A percentile compares a stretch with the other conserved stretches of the same genome.
These are phyloP conservation scores for Biscogniauxia marginata DNA, from an alignment of 2,329 filamentous ascomycete species.

Conservation along the genomic window DNA sequence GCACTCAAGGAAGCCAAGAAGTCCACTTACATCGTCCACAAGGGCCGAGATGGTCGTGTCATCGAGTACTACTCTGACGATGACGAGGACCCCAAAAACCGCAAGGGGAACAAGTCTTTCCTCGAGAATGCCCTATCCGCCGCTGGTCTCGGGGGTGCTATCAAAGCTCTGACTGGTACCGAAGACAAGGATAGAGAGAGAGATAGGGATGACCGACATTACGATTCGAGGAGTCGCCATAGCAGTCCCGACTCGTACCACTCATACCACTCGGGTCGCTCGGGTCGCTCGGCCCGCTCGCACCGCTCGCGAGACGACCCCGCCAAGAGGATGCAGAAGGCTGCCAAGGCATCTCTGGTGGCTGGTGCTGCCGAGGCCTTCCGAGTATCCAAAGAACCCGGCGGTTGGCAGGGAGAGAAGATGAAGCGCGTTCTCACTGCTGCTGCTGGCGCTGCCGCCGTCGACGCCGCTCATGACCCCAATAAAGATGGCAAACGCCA, in stretches of 20 bases:
- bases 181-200: conserved; percentile 40
- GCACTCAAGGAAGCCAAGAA: conserved; percentile 54
- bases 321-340: conserved; percentile 71
- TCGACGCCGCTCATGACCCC: conserved; percentile 74
- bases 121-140: conserved; percentile 62
- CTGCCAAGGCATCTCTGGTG: conserved; percentile 85
- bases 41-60: conserved; percentile 52
- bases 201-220: conserved; percentile 43
- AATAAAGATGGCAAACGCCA: conserved; percentile 77
- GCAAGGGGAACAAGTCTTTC: conserved; percentile 63
- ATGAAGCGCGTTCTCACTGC: conserved; percentile 89
- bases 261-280: conserved; percentile 43
- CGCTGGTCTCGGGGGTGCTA: conserved; percentile 60
- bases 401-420: conserved; percentile 87
- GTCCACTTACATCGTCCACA: conserved; percentile 52
- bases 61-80: conserved; percentile 58
- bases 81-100: conserved; percentile 52
- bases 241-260: conserved; percentile 53
- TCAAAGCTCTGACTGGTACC: conserved; percentile 56
- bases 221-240: conserved; percentile 35
- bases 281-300: conserved; percentile 41
- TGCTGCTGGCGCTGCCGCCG: conserved; percentile 79
- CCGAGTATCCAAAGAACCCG: conserved; percentile 83
- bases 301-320: conserved; percentile 43
- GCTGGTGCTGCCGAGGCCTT: conserved; percentile 92